Base-by-base conservation (phyloP, 441 rosid species). In the Croton setiger region DNA sequence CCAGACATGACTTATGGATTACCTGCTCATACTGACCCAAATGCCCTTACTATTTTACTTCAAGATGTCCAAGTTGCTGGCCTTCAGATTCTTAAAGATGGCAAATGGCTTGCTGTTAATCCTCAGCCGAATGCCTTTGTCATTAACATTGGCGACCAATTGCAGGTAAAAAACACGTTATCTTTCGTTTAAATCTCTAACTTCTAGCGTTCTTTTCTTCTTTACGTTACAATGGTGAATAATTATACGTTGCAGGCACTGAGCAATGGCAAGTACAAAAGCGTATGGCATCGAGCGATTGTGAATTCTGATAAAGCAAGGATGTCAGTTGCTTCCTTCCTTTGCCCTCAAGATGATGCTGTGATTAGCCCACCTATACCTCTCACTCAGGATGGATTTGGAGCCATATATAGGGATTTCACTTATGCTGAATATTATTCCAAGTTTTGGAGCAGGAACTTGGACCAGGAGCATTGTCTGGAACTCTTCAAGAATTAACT, bases 121-220 rank as follows among this genome's bases (percentile, higher is more conserved):
- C 88, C 87, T 31, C 76, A 76, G 17, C 82, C 88, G 0, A 69
- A 81, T 73, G 81, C 87, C 27, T 83, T 84, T 63, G 81, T 83
- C 69, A 77, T 84, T 64, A 86, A 84, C 72, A 81, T 84, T 13
- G 88, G 91, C 2, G 88, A 84, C 39, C 91, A 86, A 53, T 74
- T 84, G 44, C 86, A 84, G 86, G 89, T 83, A 57, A 31, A n/a
- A n/a, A n/a, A n/a, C n/a, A n/a, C n/a, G n/a, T n/a, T n/a, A n/a
- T n/a, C n/a, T n/a, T n/a, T n/a, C n/a, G n/a, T n/a, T n/a, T n/a
- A n/a, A n/a, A n/a, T n/a, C n/a, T n/a, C n/a, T n/a, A n/a, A n/a
- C n/a, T n/a, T n/a, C n/a, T n/a, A n/a, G n/a, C n/a, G n/a, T n/a
- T n/a, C n/a, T n/a, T n/a, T n/a, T n/a, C n/a, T n/a, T n/a, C n/a